phyloP scores from a whole-genome alignment of 2,329 filamentous ascomycete genomes.

The Sphaerostilbella broomeana region DNA sequence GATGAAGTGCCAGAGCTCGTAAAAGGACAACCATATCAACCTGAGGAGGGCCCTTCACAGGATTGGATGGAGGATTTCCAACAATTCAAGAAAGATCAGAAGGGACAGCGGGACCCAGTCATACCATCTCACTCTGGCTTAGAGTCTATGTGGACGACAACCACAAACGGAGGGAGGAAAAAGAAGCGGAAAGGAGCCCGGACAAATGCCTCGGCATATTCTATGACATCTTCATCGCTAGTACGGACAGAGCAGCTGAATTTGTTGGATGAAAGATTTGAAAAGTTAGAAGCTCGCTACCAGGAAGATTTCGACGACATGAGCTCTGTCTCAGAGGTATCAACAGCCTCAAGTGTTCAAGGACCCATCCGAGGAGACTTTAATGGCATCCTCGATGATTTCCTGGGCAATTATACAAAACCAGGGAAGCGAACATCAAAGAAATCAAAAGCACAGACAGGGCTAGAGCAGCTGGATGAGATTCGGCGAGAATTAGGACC shows the following conservation, averaged over 20 bases:
- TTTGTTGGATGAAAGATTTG: conserved; percentile 83
- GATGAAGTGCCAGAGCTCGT: conserved; percentile 46
- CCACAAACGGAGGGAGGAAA: conserved; percentile 68
- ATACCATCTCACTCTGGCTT: conserved; percentile 53
- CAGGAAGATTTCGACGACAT: conserved; percentile 44
- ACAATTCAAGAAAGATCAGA: conserved; percentile 83
- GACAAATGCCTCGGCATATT: conserved; percentile 80
- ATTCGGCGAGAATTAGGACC: conserved; percentile 74
- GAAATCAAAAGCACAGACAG: conserved; percentile 72
- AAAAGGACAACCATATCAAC: conserved; percentile 36
- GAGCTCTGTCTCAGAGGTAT: conserved; percentile 54
- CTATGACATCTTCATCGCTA: conserved; percentile 84
- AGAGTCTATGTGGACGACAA: conserved; percentile 67
- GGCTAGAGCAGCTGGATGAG: conserved; percentile 85
- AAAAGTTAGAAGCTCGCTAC: conserved; percentile 78
- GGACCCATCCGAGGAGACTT: conserved; percentile 72
- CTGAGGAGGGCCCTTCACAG: conserved; percentile 60
- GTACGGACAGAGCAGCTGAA: conserved; percentile 81
- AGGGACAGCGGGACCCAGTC: conserved; percentile 32
- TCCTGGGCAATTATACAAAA: conserved; percentile 68
- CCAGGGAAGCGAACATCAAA: conserved; percentile 69
- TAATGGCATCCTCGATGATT: conserved; percentile 87
- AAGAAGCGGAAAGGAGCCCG: conserved; percentile 96
- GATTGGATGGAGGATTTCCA: conserved; percentile 91
- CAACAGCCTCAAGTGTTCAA: conserved; percentile 58